Conservation (phyloP, 164 flowering plant species). For the Liriodendron chinense region DNA sequence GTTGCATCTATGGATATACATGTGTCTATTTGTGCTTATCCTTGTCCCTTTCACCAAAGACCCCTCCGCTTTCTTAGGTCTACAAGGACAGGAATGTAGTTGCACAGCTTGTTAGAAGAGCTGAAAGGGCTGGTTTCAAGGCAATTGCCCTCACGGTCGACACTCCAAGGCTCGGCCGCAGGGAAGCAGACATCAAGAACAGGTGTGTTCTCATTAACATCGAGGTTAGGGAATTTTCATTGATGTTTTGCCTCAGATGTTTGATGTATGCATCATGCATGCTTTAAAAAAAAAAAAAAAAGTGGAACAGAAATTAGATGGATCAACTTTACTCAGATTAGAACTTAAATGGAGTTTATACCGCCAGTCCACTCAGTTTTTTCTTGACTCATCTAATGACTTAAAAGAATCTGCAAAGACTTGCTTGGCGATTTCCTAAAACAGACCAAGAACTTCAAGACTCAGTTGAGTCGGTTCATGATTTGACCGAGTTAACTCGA, state of each 20-base stretch:
- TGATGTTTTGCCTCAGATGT: too few species aligned
- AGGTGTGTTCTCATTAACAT: slow-evolving; percentile 36
- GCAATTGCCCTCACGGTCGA: slow-evolving; percentile 95
- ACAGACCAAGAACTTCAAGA: not conserved
- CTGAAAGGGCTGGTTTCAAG: slow-evolving; percentile 90
- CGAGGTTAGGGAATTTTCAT: too few species aligned
- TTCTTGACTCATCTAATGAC: not conserved
- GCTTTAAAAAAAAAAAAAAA: too few species aligned
- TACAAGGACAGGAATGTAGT: slow-evolving; percentile 77
- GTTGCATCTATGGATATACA: not conserved
- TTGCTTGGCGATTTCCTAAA: not conserved
- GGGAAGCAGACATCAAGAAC: slow-evolving; percentile 95
- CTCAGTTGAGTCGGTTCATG: not conserved
- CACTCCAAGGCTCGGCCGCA: slow-evolving; percentile 87
- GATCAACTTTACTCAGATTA: not conserved
- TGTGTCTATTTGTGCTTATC: not conserved
- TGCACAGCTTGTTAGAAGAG: slow-evolving; percentile 80
- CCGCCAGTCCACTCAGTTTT: not conserved
- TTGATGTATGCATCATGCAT: too few species aligned
- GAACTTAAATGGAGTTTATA: not conserved
- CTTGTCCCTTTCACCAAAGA: not conserved
- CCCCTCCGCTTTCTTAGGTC: slow-evolving; percentile 42
- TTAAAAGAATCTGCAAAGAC: not conserved
- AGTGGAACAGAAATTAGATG: too few species aligned
- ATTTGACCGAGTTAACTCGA: not conserved